Evolutionary conservation across 306 rosid species (phyloP), one percentile per base, ranked within the genome.

Genomic region (Casuarina equisetifolia): DNA sequence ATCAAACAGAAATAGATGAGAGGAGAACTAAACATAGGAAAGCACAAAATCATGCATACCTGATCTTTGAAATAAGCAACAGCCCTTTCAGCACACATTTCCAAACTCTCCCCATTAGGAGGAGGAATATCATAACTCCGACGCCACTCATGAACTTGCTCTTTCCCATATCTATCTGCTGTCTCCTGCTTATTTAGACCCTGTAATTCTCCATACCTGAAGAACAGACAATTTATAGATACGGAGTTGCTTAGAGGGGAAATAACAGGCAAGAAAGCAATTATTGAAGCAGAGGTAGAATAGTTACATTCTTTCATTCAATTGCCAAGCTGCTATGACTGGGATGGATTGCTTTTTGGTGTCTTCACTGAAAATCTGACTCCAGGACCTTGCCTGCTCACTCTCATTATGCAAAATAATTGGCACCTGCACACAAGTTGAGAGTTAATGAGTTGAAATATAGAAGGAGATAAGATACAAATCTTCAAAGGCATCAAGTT

Each of bases 111-210:
- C 69, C 98, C 99, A 81, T 91, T 90, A 15, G 99, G 99, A 75
- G 99, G 99, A 61, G 99, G 96, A 57, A 79, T 86, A 67, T 96
- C 98, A 59, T 91, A 96, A 87, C 99, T 92, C 74, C 99, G 86
- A 70, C 99, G 99, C 98, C 99, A 96, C 82, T 91, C 90, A 11
- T 96, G 99, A 77, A 96, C 99, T 83, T 92, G 96, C 78, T 96
- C 98, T 78, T 91, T 91, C 51, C 99, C 99, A 58, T 96, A 96
- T 83, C 96, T 91, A 43, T 96, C 98, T 4, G 99, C 96, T 7
- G 99, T 96, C 85, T 96, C 99, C 88, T 96, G 99, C 80, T 96
- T 96, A 79, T 96, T 92, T 43, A 96, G 98, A 82, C 99, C 99
- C 76, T 96, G 99, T 58, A 96, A 76, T 85, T 96, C 98, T 35